Evolutionary conservation across 768 basidiomycete genomes (phyloP), one percentile per base, ranked within the genome.

Genomic region (Postia placenta): DNA sequence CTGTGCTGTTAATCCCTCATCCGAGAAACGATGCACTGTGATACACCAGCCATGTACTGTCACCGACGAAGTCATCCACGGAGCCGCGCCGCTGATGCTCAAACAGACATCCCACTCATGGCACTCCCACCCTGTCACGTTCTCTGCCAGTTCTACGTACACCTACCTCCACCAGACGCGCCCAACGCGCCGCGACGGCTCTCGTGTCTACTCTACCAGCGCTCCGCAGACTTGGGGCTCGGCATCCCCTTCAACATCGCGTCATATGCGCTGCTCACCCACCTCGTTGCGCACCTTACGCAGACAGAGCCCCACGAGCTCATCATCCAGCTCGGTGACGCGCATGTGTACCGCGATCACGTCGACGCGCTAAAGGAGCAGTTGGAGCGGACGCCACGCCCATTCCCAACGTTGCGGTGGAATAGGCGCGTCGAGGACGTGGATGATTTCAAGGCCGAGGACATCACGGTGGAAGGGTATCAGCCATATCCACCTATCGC

Each of bases 201-300:
- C 15, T 94, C 92, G 7, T 97, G 94, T 66, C 76, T 95, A 39
- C 93, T 98, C 92, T 97, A 85, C 71, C 95, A 98, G 62, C 89
- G 96, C 41, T 97, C 95, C 11, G 94, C 94, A 15, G 95, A 99
- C 64, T 79, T 97, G 6, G 95, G 95, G 1, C 88, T 99, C 33
- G 95, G 95, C 2, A 90, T 99, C 42, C 95, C 95, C 0, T 99
- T 99, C 79, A 99, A 99, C 68, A 98, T 99, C 67, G 96, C 95
- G 11, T 98, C 96, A 0, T 99, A 98, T 67, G 89, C 96, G 5
- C 79, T 99, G 19, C 81, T 99, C 47, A 96, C 94, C 0, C 93
- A 97, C 67, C 93, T 99, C 90, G 81, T 99, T 55, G 94, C 95
- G n/a, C 84, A 80, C 22, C 82, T 96, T 50, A 97, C 95, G 11